These are phyloP conservation scores for Pseudocercospora eumusae DNA, from an alignment of 2,329 filamentous ascomycete species.

Conservation along the genomic window DNA sequence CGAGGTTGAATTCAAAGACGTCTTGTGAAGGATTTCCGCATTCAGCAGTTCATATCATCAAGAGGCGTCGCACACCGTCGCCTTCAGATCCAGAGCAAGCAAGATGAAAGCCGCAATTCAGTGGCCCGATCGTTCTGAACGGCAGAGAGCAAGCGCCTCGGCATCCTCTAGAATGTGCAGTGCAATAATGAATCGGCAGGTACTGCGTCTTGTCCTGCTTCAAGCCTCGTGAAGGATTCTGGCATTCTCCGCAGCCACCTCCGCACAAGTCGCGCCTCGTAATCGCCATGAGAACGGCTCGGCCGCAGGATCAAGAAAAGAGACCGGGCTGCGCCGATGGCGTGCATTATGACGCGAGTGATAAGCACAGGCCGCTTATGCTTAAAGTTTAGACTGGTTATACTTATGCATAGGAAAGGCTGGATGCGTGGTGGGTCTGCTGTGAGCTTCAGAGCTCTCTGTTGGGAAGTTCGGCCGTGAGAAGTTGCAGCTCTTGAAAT, in stretches of 20 bases:
- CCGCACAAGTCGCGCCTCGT: conserved; percentile 6
- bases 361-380: conserved; percentile 1
- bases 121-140: conserved; percentile 11
- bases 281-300: conserved; percentile 4
- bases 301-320: background rate
- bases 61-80: conserved; percentile 10
- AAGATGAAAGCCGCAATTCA: background rate
- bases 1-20: background rate
- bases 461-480: background rate
- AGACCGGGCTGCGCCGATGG: background rate
- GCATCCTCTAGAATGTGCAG: background rate
- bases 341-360: background rate
- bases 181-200: background rate
- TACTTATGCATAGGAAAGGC: conserved; percentile 2
- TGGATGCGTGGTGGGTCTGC: background rate
- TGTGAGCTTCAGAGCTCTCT: conserved; percentile 1
- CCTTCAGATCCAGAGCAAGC: background rate
- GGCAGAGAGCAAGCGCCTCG: conserved; percentile 6
- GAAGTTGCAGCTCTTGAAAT: background rate
- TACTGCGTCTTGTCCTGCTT: background rate
- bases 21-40: background rate
- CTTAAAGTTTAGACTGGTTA: conserved; percentile 8
- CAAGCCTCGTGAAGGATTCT: conserved; percentile 2
- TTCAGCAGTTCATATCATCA: background rate
- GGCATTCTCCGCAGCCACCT: conserved; percentile 5